Conservation (phyloP, 2,329 filamentous ascomycete genomes). For the Neonectria faginata region DNA sequence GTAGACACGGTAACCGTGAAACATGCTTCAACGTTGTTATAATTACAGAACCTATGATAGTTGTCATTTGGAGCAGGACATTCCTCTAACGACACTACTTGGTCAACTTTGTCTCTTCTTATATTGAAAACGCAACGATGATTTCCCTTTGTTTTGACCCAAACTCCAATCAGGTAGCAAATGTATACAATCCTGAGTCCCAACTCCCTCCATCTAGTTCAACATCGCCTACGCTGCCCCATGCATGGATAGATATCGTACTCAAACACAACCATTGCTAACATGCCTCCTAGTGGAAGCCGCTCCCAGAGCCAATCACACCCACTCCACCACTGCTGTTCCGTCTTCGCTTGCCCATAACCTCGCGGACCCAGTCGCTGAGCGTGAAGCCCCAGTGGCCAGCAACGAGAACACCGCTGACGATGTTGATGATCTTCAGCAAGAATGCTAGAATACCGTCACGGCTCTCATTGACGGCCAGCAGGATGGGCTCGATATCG, state of each 20-base stretch:
- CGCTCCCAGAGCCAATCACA: constrained; percentile 62
- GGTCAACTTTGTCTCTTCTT: constrained; percentile 26
- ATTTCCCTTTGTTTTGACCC: constrained; percentile 39
- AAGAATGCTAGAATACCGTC: constrained; percentile 79
- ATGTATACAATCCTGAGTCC: constrained; percentile 30
- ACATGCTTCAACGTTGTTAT: neutral
- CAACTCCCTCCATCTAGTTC: constrained; percentile 36
- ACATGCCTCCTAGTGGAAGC: constrained; percentile 44
- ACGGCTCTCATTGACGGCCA: constrained; percentile 86
- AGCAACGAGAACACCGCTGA: constrained; percentile 90
- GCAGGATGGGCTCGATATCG: constrained; percentile 94
- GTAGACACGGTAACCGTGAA: neutral
- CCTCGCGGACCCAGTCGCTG: constrained; percentile 76
- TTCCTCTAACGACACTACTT: neutral
- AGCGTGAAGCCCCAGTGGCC: constrained; percentile 94
- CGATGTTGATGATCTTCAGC: constrained; percentile 88
- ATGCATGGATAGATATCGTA: constrained; percentile 27
- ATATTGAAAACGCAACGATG: constrained; percentile 26
- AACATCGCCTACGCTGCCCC: constrained; percentile 24
- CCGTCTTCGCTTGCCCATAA: constrained; percentile 62
- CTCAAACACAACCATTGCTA: constrained; percentile 10
- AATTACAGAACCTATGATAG: neutral
- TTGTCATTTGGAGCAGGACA: neutral
- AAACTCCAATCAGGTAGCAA: constrained; percentile 38
- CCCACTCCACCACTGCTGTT: constrained; percentile 59